A percentile compares a stretch with the other conserved stretches of the same genome.
phyloP scores from a whole-genome alignment of 495 filamentous ascomycete genomes.

The Penicillium dipodomyicola region DNA sequence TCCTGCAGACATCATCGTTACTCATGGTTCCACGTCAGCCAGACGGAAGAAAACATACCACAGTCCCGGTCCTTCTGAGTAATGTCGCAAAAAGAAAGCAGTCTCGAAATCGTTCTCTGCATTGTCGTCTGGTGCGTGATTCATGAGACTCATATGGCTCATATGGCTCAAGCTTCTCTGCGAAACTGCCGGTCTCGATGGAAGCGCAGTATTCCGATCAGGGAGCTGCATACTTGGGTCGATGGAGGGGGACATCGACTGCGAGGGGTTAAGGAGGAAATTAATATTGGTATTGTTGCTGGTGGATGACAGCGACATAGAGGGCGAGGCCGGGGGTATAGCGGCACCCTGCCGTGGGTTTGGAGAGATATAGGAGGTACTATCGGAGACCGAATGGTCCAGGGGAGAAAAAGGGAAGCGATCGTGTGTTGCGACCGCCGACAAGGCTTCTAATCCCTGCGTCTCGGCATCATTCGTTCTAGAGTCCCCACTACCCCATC shows the following conservation, averaged over 20 bases:
- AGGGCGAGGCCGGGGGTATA: constrained; percentile 38
- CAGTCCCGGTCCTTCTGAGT: constrained; percentile 57
- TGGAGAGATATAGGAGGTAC: constrained; percentile 36
- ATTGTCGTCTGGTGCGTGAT: constrained; percentile 24
- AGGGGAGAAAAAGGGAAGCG: constrained; percentile 40
- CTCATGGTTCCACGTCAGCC: background rate
- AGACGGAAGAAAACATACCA: constrained; percentile 40
- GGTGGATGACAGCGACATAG: constrained; percentile 38
- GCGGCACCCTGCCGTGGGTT: constrained; percentile 28
- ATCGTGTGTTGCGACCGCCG: constrained; percentile 53
- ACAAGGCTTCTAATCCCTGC: constrained; percentile 56
- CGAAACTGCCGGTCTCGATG: constrained; percentile 25
- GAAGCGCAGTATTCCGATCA: constrained; percentile 33
- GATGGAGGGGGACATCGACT: constrained; percentile 47
- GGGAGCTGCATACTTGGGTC: constrained; percentile 43
- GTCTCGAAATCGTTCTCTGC: constrained; percentile 55
- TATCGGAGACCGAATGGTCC: constrained; percentile 34
- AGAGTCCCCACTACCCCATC: constrained; percentile 28
- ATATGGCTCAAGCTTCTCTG: constrained; percentile 20
- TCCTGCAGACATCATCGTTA: constrained; percentile 43
- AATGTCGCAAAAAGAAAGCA: constrained; percentile 60
- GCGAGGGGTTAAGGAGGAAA: constrained; percentile 57
- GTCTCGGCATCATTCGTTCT: constrained; percentile 41
- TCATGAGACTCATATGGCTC: constrained; percentile 8
- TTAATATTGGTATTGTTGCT: constrained; percentile 50